A percentile compares a stretch with the other conserved stretches of the same genome.
Conservation (phyloP, 306 rosid species). For the Vigna mungo region DNA sequence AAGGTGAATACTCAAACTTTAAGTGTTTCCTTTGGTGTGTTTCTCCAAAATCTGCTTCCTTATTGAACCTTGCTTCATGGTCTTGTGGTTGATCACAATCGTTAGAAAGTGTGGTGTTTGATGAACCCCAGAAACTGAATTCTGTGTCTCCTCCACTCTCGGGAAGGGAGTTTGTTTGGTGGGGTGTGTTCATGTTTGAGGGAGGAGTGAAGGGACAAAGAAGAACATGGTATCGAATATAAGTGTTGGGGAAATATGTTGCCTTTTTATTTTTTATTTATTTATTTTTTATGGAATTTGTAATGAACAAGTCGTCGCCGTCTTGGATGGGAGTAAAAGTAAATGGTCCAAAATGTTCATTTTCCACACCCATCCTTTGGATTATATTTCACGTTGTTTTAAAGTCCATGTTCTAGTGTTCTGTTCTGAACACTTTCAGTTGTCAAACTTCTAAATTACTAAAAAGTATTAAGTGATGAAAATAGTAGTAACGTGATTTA, state of each 20-base stretch:
- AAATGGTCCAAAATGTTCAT: slow-evolving; percentile 38
- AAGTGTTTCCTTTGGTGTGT: not conserved
- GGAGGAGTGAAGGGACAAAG: slow-evolving; percentile 36
- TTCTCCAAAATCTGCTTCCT: slow-evolving; percentile 34
- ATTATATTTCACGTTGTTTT: slow-evolving; percentile 3
- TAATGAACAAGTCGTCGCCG: slow-evolving; percentile 61
- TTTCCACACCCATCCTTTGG: slow-evolving; percentile 40
- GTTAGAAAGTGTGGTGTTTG: slow-evolving; percentile 30
- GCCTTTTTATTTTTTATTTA: slow-evolving; percentile 12
- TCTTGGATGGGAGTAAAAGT: slow-evolving; percentile 54
- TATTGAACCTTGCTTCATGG: slow-evolving; percentile 43
- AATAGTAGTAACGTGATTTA: too few species aligned
- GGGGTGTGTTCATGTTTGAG: slow-evolving; percentile 51
- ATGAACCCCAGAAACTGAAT: slow-evolving; percentile 63
- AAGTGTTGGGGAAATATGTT: slow-evolving; percentile 41
- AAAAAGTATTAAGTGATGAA: too few species aligned
- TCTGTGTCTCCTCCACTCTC: slow-evolving; percentile 55
- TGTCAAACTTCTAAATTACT: not conserved
- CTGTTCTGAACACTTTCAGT: not conserved
- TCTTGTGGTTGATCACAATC: slow-evolving; percentile 27
- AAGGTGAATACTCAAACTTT: slow-evolving; percentile 44
- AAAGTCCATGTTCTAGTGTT: not conserved
- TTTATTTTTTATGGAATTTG: slow-evolving; percentile 39
- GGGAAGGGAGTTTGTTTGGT: slow-evolving; percentile 41
- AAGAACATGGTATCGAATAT: slow-evolving; percentile 29